phyloP scores from a whole-genome alignment of 2,329 filamentous ascomycete genomes.

The Ceratocystis huliohia region DNA sequence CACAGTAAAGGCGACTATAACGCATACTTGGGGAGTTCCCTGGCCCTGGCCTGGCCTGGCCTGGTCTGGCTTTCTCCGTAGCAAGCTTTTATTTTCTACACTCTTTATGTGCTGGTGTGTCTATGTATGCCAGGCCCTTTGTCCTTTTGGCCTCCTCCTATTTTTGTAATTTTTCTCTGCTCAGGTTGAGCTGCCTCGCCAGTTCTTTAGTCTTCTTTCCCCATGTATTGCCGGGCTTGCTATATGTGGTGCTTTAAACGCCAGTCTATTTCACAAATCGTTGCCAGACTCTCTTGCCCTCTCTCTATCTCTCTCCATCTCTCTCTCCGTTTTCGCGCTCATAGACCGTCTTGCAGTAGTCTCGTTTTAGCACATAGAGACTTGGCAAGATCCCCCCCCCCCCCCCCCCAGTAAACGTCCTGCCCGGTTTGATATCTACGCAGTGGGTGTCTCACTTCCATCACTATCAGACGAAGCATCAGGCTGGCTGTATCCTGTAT shows the following conservation, averaged over 20 bases:
- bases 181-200: neutral
- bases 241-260: neutral
- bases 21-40: no score
- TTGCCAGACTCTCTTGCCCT: neutral
- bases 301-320: neutral
- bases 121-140: neutral
- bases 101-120: neutral
- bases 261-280: neutral
- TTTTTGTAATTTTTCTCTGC: neutral
- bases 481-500: neutral
- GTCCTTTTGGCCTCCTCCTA: neutral
- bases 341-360: neutral
- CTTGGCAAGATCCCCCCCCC: neutral
- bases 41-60: no score
- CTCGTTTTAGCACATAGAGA: no score
- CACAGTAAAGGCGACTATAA: no score
- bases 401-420: neutral
- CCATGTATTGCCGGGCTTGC: neutral
- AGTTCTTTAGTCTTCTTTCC: neutral
- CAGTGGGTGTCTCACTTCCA: neutral
- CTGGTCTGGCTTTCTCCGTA: no score
- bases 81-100: neutral
- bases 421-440: neutral
- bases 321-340: neutral
- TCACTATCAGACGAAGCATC: conserved; percentile 1